Base-by-base conservation (phyloP, 2,329 filamentous ascomycete genomes). In the Cladobotryum protrusum region DNA sequence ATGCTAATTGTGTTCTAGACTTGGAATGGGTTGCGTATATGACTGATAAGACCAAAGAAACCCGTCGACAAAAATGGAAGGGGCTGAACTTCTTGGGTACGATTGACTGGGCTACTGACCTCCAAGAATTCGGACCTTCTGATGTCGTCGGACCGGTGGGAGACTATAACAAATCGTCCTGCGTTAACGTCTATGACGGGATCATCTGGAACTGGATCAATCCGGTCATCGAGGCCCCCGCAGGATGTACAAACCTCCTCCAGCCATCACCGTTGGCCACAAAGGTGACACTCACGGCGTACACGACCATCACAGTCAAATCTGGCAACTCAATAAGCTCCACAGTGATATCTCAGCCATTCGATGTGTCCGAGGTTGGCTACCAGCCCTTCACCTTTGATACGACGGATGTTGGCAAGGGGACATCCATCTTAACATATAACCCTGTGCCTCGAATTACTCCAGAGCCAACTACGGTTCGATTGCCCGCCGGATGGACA, bases 21-120 rank as follows among this genome's bases (percentile, higher is more conserved):
- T 3, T 41, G 1, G 47, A 49, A 34, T 47, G 39, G 19, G 48
- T 51, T 5, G 43, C 41, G 9, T 52, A 45, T 5, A 52, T 52
- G 50, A 5, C 17, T 12, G n/a, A 17, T 18, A 13, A 24, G 8
- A 45, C 20, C 12, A 49, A 43, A 18, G 9, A 39, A 35, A 17
- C 13, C n/a, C 44, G 44, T n/a, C 49, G 49, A 6, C 20, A 42
- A 9, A 42, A 11, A 24, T 47, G 43, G 43, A 24, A 42, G 17
- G 32, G 19, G 4, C 14, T 49, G 17, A 49, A 49, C 36, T 42
- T 52, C 4, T 18, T 29, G 2, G 50, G 50, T 17, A 52, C 17
- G 8, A 42, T 36, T 12, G 50, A 52, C 35, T 52, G 50, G 50
- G 50, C 50, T 41, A 35, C 45, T 8, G 50, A 52, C 17, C 29